phyloP scores from a whole-genome alignment of 495 filamentous ascomycete species.

The Friedmanniomyces simplex region DNA sequence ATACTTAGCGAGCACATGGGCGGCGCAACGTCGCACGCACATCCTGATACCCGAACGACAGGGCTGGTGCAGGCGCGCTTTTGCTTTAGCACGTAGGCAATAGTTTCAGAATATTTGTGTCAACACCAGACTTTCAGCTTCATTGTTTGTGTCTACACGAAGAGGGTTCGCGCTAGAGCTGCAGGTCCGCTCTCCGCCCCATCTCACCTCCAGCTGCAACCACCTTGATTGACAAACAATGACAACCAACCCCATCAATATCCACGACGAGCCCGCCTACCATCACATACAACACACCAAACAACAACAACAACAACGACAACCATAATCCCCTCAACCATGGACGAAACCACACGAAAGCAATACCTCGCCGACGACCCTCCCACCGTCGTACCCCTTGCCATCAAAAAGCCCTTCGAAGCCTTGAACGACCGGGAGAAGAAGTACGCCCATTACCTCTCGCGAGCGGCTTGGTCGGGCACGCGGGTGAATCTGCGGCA shows the following conservation, averaged over 20 bases:
- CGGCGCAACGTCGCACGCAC: background rate
- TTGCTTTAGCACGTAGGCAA: too few species aligned
- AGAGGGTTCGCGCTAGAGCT: background rate
- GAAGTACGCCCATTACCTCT: slow-evolving; percentile 85
- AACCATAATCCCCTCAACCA: slow-evolving; percentile 16
- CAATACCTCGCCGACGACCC: slow-evolving; percentile 87
- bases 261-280: background rate
- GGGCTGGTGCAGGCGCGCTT: background rate
- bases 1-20: background rate
- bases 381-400: slow-evolving; percentile 71
- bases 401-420: slow-evolving; percentile 84
- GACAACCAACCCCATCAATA: background rate
- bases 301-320: background rate
- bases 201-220: background rate
- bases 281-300: background rate
- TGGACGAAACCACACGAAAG: slow-evolving; percentile 43
- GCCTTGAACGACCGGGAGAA: slow-evolving; percentile 66
- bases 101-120: too few species aligned
- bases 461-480: slow-evolving; percentile 76
- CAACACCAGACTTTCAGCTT: background rate
- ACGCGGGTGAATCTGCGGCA: slow-evolving; percentile 80
- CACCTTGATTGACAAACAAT: background rate
- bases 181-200: background rate
- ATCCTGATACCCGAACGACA: background rate
- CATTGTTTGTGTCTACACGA: background rate